Percentiles rank a stretch among this genome's conserved stretches.
These are phyloP conservation scores for Euclidium syriacum DNA, from an alignment of 345 rosid genomes.

Conservation along the genomic window DNA sequence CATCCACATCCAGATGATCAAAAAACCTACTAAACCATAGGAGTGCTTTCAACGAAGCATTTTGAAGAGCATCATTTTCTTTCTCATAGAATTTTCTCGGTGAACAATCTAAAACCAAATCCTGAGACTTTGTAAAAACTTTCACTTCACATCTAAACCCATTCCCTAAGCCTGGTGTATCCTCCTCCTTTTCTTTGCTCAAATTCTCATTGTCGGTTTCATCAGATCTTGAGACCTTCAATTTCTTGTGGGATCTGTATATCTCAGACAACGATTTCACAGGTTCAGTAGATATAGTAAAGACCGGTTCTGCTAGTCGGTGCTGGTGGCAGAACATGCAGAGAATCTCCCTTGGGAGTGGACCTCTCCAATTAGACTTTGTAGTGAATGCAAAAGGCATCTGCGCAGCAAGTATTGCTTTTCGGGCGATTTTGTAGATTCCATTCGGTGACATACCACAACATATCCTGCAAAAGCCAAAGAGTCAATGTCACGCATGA, in stretches of 20 bases:
- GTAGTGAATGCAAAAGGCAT: conserved; percentile 63
- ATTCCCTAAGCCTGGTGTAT: conserved; percentile 30
- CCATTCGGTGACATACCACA: conserved; percentile 73
- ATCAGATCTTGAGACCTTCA: conserved; percentile 36
- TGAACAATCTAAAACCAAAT: conserved; percentile 58
- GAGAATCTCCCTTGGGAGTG: conserved; percentile 73
- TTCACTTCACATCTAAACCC: conserved; percentile 62
- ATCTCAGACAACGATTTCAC: conserved; percentile 36
- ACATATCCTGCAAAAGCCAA: conserved; percentile 48
- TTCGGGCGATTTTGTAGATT: conserved; percentile 71
- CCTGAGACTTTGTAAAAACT: conserved; percentile 57
- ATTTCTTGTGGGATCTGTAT: conserved; percentile 50
- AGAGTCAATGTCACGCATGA: conserved; percentile 3
- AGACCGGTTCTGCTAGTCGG: conserved; percentile 69
- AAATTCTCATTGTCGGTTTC: conserved; percentile 10
- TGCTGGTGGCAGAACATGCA: conserved; percentile 79
- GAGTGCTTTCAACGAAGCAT: conserved; percentile 68
- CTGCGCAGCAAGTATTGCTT: conserved; percentile 62
- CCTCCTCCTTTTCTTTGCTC: conserved; percentile 22
- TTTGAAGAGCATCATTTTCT: conserved; percentile 68
- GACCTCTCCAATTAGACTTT: conserved; percentile 82
- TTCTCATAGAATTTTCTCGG: conserved; percentile 56
- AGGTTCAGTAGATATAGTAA: conserved; percentile 37
- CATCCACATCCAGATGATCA: conserved; percentile 36
- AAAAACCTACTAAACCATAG: conserved; percentile 64